These are phyloP conservation scores for Xanthoceras sorbifolium DNA, from an alignment of 345 rosid species.

Conservation along the genomic window DNA sequence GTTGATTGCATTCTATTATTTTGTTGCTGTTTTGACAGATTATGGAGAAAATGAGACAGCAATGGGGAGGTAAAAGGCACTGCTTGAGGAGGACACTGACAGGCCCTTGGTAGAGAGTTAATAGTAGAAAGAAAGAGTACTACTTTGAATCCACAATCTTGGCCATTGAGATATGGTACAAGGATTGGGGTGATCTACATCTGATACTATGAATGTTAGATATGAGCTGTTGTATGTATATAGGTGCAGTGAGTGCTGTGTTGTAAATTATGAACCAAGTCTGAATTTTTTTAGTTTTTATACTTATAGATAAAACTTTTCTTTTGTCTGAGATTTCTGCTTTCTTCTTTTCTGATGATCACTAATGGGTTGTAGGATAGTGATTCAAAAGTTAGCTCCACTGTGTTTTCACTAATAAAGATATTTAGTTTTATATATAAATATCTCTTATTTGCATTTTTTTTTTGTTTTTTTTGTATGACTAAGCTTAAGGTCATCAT, in stretches of 20 bases:
- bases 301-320: constrained; percentile 24
- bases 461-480: not conserved
- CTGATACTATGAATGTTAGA: constrained; percentile 23
- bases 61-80: constrained; percentile 61
- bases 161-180: constrained; percentile 15
- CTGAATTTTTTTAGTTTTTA: constrained; percentile 32
- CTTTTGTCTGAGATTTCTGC: constrained; percentile 13
- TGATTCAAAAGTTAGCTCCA: not conserved
- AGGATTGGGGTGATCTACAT: constrained; percentile 14
- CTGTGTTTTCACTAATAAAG: not conserved
- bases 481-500: not conserved
- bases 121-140: not conserved
- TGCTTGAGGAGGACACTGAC: constrained; percentile 88
- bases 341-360: constrained; percentile 20
- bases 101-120: constrained; percentile 73
- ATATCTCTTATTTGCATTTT: not conserved
- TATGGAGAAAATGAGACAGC: constrained; percentile 46
- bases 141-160: constrained; percentile 12
- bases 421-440: not conserved
- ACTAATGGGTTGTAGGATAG: constrained; percentile 15
- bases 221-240: constrained; percentile 41
- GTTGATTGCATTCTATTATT: constrained; percentile 4
- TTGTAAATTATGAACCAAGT: constrained; percentile 42
- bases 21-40: constrained; percentile 32
- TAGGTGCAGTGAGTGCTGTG: constrained; percentile 37